Evolutionary conservation across 164 flowering plant species (phyloP).

Genomic region (Tetracentron sinense): DNA sequence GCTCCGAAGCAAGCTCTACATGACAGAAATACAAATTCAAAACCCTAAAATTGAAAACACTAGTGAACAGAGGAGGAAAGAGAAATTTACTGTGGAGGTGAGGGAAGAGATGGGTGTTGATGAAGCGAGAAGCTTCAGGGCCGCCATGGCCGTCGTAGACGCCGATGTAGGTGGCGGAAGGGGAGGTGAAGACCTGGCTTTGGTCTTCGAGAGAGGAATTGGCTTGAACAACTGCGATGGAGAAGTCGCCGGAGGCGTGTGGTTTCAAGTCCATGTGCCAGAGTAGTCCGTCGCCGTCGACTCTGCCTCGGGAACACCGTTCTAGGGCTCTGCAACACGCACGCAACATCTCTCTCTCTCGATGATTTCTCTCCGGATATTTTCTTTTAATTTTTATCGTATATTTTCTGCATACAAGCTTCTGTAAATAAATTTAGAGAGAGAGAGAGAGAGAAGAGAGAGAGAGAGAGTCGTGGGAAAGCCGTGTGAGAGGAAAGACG

Average conservation of each 20-base stretch:
- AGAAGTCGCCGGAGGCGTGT: constrained; percentile 54
- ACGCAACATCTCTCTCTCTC: constrained; percentile 15
- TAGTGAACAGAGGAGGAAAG: background rate
- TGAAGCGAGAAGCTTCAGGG: constrained; percentile 57
- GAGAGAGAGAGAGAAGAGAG: too few relatives aligned
- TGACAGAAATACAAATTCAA: background rate
- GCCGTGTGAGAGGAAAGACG: too few relatives aligned
- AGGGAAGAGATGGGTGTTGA: constrained; percentile 42
- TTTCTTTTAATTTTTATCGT: too few relatives aligned
- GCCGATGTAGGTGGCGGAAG: constrained; percentile 49
- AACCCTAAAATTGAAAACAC: background rate
- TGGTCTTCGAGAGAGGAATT: constrained; percentile 52
- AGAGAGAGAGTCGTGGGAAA: too few relatives aligned
- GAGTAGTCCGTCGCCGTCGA: constrained; percentile 35
- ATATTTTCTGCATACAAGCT: too few relatives aligned
- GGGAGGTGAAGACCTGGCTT: constrained; percentile 49
- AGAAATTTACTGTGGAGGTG: constrained; percentile 23
- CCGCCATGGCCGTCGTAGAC: constrained; percentile 72
- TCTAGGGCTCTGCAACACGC: constrained; percentile 20
- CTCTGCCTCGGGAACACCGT: constrained; percentile 30
- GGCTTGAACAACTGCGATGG: constrained; percentile 64
- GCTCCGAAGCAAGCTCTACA: constrained; percentile 37
- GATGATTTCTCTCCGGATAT: too few relatives aligned
- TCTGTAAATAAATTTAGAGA: too few relatives aligned
- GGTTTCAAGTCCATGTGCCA: constrained; percentile 54